Conservation (phyloP, 2,329 filamentous ascomycete species). For the Colletotrichum sidae region DNA sequence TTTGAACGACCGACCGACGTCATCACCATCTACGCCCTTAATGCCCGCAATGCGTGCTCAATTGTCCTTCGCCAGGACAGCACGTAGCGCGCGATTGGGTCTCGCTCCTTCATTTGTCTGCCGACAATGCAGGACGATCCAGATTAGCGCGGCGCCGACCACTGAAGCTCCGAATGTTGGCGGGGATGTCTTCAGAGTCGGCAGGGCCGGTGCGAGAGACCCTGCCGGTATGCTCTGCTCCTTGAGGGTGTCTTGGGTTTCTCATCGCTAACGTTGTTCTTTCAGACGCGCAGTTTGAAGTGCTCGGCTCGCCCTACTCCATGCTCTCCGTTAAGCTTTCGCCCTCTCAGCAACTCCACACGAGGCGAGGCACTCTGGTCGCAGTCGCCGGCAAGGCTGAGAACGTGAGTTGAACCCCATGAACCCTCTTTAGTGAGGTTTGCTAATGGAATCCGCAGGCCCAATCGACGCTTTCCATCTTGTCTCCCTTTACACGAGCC, state of each 20-base stretch:
- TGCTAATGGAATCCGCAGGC: conserved; percentile 62
- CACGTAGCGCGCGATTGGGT: conserved; percentile 45
- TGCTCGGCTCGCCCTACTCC: conserved; percentile 91
- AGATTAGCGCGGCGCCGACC: conserved; percentile 71
- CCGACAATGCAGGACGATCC: conserved; percentile 69
- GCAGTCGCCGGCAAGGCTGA: conserved; percentile 90
- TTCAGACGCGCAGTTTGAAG: conserved; percentile 92
- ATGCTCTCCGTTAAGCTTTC: conserved; percentile 93
- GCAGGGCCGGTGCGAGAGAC: conserved; percentile 56
- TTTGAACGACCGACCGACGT: conserved; percentile 25
- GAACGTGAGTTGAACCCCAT: conserved; percentile 69
- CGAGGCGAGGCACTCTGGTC: conserved; percentile 89
- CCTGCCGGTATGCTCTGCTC: conserved; percentile 57
- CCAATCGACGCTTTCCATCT: conserved; percentile 87
- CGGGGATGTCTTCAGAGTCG: conserved; percentile 67
- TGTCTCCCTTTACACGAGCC: conserved; percentile 85
- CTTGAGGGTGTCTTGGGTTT: no score
- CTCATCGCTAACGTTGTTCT: background rate
- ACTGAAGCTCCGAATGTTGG: conserved; percentile 63
- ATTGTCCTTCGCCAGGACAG: conserved; percentile 52
- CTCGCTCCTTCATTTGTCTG: conserved; percentile 55
- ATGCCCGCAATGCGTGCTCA: conserved; percentile 56
- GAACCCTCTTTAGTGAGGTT: background rate
- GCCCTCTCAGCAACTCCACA: conserved; percentile 93
- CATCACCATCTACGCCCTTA: conserved; percentile 21